These are phyloP conservation scores for Aspergillus sparsus DNA, from an alignment of 495 filamentous ascomycete species.

Conservation along the genomic window DNA sequence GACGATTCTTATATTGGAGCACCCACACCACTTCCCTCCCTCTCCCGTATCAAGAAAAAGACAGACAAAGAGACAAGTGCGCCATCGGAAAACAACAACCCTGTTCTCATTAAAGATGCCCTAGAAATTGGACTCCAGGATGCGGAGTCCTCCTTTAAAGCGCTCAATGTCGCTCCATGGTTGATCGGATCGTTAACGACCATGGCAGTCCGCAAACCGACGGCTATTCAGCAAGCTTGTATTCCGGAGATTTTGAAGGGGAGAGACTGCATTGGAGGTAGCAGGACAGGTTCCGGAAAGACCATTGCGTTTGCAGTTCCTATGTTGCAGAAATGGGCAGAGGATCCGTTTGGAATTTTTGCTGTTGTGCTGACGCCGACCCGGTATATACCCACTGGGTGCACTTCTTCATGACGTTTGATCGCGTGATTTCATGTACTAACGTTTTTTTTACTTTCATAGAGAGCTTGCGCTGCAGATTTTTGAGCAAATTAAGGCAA, in stretches of 20 bases:
- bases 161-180: constrained; percentile 79
- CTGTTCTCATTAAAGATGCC: constrained; percentile 46
- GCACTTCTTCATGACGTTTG: too few relatives aligned
- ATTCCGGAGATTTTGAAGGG: constrained; percentile 90
- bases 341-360: constrained; percentile 89
- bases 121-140: constrained; percentile 44
- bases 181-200: constrained; percentile 78
- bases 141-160: constrained; percentile 66
- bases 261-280: constrained; percentile 90
- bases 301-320: constrained; percentile 96
- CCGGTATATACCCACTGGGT: constrained; percentile 47
- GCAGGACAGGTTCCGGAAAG: constrained; percentile 95
- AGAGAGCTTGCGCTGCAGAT: constrained; percentile 95
- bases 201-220: constrained; percentile 87
- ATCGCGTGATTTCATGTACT: too few relatives aligned
- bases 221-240: constrained; percentile 86
- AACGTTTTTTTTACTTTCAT: background rate
- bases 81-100: constrained; percentile 31
- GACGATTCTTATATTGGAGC: constrained; percentile 40
- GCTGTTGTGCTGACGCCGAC: constrained; percentile 89
- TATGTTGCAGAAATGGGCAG: constrained; percentile 89
- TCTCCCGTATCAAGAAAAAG: constrained; percentile 52
- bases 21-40: constrained; percentile 43
- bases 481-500: constrained; percentile 90
- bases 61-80: constrained; percentile 28